Percentiles rank a stretch among this genome's conserved stretches.
Evolutionary conservation across 768 basidiomycete genomes (phyloP).

Genomic region (Agaricus subrufescens): DNA sequence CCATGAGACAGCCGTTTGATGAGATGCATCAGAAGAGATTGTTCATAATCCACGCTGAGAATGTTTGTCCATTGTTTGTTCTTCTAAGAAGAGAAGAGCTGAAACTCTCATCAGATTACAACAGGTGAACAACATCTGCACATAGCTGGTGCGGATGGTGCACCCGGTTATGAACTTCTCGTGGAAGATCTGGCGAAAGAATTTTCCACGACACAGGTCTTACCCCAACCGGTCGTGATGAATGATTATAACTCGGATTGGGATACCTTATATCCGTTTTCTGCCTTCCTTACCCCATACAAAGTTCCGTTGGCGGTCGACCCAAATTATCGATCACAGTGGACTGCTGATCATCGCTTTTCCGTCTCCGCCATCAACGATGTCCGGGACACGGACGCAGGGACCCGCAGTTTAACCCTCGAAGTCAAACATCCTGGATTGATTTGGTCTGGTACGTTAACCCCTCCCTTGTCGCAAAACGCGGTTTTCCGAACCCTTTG

Average conservation of each 20-base stretch:
- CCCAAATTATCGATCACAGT: constrained; percentile 46
- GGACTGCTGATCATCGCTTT: constrained; percentile 36
- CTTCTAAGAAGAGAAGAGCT: neutral
- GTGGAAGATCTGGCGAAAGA: constrained; percentile 53
- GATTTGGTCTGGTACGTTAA: constrained; percentile 73
- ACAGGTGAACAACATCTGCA: constrained; percentile 72
- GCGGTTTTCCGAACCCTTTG: neutral
- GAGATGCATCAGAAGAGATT: constrained; percentile 82
- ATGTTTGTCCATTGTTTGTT: constrained; percentile 46
- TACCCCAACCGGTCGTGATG: constrained; percentile 49
- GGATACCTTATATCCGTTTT: constrained; percentile 83
- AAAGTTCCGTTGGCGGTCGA: constrained; percentile 63
- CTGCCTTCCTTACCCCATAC: constrained; percentile 79
- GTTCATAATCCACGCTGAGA: constrained; percentile 81
- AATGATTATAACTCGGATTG: constrained; percentile 82
- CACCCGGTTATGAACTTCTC: constrained; percentile 67
- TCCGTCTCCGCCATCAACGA: constrained; percentile 56
- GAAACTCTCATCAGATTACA: constrained; percentile 46
- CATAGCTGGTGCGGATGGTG: constrained; percentile 76
- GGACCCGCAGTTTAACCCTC: constrained; percentile 68
- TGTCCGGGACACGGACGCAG: constrained; percentile 45
- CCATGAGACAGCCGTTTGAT: constrained; percentile 65
- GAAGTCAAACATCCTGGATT: constrained; percentile 71
- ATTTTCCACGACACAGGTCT: constrained; percentile 45
- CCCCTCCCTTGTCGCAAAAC: neutral